Conservation (phyloP, 768 basidiomycete species). For the Chiua virens region DNA sequence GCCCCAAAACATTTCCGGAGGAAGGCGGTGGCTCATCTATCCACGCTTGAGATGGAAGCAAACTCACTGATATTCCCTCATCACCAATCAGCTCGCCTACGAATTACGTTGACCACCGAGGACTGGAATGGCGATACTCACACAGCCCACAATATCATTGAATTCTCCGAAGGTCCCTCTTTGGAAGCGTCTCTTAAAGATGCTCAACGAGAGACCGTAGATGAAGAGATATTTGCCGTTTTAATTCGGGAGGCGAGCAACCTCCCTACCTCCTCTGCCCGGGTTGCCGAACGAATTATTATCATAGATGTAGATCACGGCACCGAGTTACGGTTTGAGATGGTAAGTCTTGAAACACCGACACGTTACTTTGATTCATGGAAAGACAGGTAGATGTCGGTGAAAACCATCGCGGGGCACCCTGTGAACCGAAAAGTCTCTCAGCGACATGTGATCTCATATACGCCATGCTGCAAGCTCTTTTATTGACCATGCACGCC, state of each 20-base stretch:
- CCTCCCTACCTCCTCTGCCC: conserved; percentile 72
- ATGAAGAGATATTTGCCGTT: conserved; percentile 76
- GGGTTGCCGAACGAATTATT: conserved; percentile 76
- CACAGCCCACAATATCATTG: conserved; percentile 39
- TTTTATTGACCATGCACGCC: conserved; percentile 62
- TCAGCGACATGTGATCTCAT: conserved; percentile 63
- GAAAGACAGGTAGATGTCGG: conserved; percentile 36
- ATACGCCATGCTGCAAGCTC: conserved; percentile 59
- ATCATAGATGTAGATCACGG: conserved; percentile 75
- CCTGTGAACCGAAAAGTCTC: conserved; percentile 15
- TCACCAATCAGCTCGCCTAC: conserved; percentile 62
- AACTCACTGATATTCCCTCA: conserved; percentile 59
- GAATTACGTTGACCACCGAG: conserved; percentile 50
- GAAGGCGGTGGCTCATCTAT: conserved; percentile 68
- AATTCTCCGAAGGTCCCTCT: conserved; percentile 31
- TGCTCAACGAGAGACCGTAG: conserved; percentile 72
- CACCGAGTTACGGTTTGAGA: conserved; percentile 67
- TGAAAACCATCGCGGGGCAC: conserved; percentile 8
- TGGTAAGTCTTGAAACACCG: conserved; percentile 46
- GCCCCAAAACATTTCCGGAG: conserved; percentile 65
- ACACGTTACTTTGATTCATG: conserved; percentile 1
- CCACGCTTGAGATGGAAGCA: conserved; percentile 44
- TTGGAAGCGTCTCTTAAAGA: conserved; percentile 52
- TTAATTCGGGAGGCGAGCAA: conserved; percentile 76
- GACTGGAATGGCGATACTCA: conserved; percentile 33